phyloP scores from a whole-genome alignment of 177 flowering plant genomes.

The Vitis hybrid region DNA sequence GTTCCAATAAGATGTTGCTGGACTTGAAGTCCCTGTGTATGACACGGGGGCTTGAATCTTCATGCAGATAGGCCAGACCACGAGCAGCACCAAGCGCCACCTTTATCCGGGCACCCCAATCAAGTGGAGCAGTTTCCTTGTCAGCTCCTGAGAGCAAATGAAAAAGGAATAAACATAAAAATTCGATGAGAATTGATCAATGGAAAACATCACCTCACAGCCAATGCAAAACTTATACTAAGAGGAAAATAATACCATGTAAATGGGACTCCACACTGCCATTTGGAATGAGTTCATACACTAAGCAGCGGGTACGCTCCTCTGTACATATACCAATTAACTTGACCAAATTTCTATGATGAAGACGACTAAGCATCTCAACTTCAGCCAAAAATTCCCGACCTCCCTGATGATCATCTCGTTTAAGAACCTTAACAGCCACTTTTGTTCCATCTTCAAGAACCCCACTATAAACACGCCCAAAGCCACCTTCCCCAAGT shows the following conservation, averaged over 20 bases:
- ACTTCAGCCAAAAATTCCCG: constrained; percentile 95
- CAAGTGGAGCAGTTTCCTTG: constrained; percentile 65
- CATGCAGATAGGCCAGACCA: constrained; percentile 79
- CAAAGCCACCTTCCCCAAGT: constrained; percentile 98
- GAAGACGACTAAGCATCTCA: constrained; percentile 97
- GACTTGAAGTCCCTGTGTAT: constrained; percentile 83
- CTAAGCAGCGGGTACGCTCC: constrained; percentile 61
- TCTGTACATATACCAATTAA: constrained; percentile 83
- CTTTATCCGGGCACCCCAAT: constrained; percentile 70
- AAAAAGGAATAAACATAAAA: background rate
- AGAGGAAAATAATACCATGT: constrained; percentile 46
- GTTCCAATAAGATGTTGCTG: constrained; percentile 74
- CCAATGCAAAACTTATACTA: background rate
- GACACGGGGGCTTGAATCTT: constrained; percentile 80
- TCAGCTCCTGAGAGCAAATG: constrained; percentile 47
- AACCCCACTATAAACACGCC: constrained; percentile 78
- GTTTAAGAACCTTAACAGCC: constrained; percentile 85
- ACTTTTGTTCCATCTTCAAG: constrained; percentile 81
- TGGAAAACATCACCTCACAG: background rate
- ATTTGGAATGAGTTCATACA: constrained; percentile 82
- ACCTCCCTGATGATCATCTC: constrained; percentile 87
- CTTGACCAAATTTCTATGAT: constrained; percentile 93
- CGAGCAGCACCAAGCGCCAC: constrained; percentile 85
- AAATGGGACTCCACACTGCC: constrained; percentile 90
- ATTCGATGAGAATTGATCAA: background rate